These are phyloP conservation scores for Solanum pinnatisectum DNA, from an alignment of 257 asterid species.

Conservation along the genomic window DNA sequence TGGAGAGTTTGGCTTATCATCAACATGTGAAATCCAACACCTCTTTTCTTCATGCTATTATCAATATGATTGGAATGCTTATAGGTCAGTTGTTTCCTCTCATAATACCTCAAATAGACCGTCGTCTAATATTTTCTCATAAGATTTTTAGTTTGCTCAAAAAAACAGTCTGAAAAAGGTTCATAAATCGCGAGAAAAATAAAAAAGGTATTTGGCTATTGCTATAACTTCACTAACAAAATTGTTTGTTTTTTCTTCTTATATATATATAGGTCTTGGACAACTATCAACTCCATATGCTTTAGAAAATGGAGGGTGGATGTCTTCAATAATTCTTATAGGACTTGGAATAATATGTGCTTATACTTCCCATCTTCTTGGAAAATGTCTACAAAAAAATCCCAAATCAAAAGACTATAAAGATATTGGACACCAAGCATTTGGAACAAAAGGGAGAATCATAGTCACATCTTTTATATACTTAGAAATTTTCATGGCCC, in stretches of 20 bases:
- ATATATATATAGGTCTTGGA: conserved; percentile 50
- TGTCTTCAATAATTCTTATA: conserved; percentile 45
- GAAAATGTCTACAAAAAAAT: conserved; percentile 31
- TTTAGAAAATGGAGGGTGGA: conserved; percentile 65
- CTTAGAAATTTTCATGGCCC: conserved; percentile 74
- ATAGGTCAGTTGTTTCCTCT: conserved; percentile 25
- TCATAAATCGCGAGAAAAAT: not conserved
- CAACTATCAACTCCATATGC: conserved; percentile 75
- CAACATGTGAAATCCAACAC: conserved; percentile 5
- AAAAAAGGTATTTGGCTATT: not conserved
- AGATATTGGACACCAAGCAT: conserved; percentile 56
- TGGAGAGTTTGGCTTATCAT: conserved; percentile 24
- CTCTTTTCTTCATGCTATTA: conserved; percentile 58
- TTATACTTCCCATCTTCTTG: conserved; percentile 44
- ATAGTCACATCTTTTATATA: conserved; percentile 33
- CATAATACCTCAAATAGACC: not conserved
- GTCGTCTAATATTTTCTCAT: not conserved
- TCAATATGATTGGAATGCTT: conserved; percentile 77
- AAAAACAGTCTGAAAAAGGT: not conserved
- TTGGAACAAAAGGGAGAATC: conserved; percentile 56
- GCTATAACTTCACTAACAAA: not conserved
- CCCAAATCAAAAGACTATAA: conserved; percentile 56
- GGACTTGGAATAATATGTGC: conserved; percentile 44
- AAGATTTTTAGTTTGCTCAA: not conserved
- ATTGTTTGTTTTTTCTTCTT: not conserved